Evolutionary conservation across 2,329 filamentous ascomycete genomes (phyloP), one percentile per base, ranked within the genome.

Genomic region (Trichoderma sp.): DNA sequence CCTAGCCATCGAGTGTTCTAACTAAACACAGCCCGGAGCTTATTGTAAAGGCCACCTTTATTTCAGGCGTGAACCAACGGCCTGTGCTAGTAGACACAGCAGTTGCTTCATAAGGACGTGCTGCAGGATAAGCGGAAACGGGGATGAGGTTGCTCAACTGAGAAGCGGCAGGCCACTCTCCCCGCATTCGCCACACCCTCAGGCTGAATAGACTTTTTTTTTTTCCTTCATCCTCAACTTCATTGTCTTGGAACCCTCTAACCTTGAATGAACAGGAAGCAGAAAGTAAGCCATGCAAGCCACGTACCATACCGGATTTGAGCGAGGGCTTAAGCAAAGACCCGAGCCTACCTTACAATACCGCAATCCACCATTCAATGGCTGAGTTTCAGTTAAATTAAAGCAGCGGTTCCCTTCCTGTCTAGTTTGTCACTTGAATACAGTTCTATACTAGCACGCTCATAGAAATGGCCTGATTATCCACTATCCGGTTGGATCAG

Each of bases 361-460:
- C 58, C 66, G 66, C 66, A 21, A 47, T 52, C 16, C 66, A 56
- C 52, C 33, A 49, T 27, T 4, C 29, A 29, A 68, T 43, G 57
- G 58, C 49, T 52, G 58, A 29, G 66, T 68, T 68, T 68, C 66
- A 68, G 21, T 10, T 68, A 62, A 14, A 68, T 62, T 62, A 62
- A 65, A 31, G 14, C 47, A 40, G n/a, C 43, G 35, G 35, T 55
- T 52, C 31, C 31, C 19, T 49, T 47, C 43, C 24, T 33, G 33
- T 65, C 62, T 65, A n/a, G 62, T 68, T 68, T 61, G 65, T 61
- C 49, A 31, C 65, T 55, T 68, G 31, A 40, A 55, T 27, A 35
- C 65, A 37, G 33, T 61, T 52, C 27, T 6, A 60, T 52, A 31
- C 49, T 43, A 64, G 35, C 49, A 55, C 35, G 49, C 33, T 52